Evolutionary conservation across 306 rosid species (phyloP).

Genomic region (Glycyrrhiza uralensis): DNA sequence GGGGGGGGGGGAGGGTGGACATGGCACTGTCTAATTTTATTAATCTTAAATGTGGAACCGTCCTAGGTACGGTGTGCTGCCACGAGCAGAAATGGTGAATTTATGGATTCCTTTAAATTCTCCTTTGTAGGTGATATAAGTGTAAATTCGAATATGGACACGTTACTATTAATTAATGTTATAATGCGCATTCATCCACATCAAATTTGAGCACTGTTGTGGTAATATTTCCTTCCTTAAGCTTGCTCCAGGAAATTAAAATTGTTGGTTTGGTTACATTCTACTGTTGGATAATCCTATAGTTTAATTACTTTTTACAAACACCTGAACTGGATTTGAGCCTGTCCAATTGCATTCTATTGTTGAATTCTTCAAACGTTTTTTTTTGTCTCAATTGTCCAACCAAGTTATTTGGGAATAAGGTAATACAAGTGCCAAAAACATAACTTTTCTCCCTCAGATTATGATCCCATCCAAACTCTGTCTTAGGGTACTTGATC

Average conservation of each 20-base stretch:
- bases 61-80: constrained; percentile 29
- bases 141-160: constrained; percentile 53
- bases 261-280: background rate
- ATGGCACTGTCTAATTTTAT: constrained; percentile 30
- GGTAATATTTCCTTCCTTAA: background rate
- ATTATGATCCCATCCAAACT: no score
- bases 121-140: constrained; percentile 41
- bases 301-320: no score
- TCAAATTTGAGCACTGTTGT: constrained; percentile 22
- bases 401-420: no score
- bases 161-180: constrained; percentile 30
- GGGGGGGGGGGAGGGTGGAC: no score
- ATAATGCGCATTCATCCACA: constrained; percentile 31
- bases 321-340: no score
- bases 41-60: constrained; percentile 27
- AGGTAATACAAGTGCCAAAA: no score
- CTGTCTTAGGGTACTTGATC: no score
- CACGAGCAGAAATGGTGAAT: constrained; percentile 32
- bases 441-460: no score
- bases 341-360: no score
- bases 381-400: no score
- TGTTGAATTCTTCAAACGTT: no score
- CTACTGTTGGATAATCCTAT: no score
- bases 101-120: constrained; percentile 5
- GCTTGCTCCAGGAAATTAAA: background rate